Evolutionary conservation across 768 basidiomycete species (phyloP).

Genomic region (Xerocomellus dryophilus): DNA sequence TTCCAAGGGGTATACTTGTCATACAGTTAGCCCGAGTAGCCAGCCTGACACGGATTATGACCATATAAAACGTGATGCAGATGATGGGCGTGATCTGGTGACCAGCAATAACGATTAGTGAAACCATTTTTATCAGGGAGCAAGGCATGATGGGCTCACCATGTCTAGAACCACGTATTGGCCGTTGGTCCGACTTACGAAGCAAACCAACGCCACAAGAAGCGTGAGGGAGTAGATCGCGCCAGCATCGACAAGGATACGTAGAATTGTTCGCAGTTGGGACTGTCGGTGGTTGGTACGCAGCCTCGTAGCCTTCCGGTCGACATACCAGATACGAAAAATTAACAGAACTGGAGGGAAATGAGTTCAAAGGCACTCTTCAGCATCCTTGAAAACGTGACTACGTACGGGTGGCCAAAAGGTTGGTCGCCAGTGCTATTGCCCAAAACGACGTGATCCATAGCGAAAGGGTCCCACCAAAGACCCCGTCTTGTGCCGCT

Average conservation of each 20-base stretch:
- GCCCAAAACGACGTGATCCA: not conserved
- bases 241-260: not conserved
- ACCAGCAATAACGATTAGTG: too few species aligned
- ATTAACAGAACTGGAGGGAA: not conserved
- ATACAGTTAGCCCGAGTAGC: too few species aligned
- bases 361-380: not conserved
- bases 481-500: not conserved
- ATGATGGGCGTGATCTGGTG: too few species aligned
- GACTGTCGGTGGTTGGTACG: not conserved
- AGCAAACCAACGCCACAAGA: not conserved
- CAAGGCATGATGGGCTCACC: not conserved
- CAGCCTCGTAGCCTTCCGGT: not conserved
- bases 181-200: not conserved
- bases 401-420: not conserved
- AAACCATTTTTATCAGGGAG: too few species aligned
- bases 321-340: not conserved
- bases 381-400: not conserved
- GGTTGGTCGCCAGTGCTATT: not conserved
- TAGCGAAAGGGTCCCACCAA: not conserved
- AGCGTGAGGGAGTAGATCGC: not conserved
- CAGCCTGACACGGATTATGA: too few species aligned
- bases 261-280: not conserved
- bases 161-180: not conserved
- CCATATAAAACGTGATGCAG: too few species aligned
- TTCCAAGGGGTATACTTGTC: too few species aligned